Evolutionary conservation across 768 basidiomycete genomes (phyloP), one percentile per base, ranked within the genome.

Genomic region (Hygrocybe punicea): DNA sequence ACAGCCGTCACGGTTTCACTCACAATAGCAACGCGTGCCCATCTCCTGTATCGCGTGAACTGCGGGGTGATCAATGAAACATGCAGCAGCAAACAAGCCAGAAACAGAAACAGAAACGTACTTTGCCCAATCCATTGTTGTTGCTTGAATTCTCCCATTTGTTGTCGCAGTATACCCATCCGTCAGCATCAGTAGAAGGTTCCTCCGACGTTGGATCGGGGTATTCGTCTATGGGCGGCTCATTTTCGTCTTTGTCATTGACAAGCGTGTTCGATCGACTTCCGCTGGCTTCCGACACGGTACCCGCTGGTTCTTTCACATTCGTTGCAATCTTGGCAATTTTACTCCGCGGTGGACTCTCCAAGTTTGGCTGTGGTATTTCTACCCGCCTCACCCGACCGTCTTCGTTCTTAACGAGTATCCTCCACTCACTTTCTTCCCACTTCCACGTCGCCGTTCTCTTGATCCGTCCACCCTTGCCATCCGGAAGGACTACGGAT

Each of bases 131-230:
- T 6, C 92, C 91, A 48, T 91, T 91, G 62, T 86, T 88, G 55
- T 76, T 76, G 53, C 84, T 85, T 45, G 81, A 77, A 17, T 75
- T 80, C 66, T 97, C 93, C 94, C 94, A 98, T 69, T 97, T 96
- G 69, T 98, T 98, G 63, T 95, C 94, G 2, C 86, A 88, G 65
- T 93, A 97, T 6, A 93, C 81, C 94, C 94, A 98, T 4, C 94
- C 94, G 58, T 95, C 92, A 3, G 78, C 67, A 67, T 98, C 94
- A 1, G 93, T 96, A 36, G 74, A 67, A 25, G 75, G 72, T 44
- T 85, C 82, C 53, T 84, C 82, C 2, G 79, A 79, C 14, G 72
- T 71, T 2, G 68, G 68, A 53, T 71, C 69, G 33, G 66, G 61
- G 2, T 66, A 56, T 49, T 71, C 69, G 14, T 71, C 67, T 17